phyloP scores from a whole-genome alignment of 495 filamentous ascomycete species.

The Oidiodendron maius region DNA sequence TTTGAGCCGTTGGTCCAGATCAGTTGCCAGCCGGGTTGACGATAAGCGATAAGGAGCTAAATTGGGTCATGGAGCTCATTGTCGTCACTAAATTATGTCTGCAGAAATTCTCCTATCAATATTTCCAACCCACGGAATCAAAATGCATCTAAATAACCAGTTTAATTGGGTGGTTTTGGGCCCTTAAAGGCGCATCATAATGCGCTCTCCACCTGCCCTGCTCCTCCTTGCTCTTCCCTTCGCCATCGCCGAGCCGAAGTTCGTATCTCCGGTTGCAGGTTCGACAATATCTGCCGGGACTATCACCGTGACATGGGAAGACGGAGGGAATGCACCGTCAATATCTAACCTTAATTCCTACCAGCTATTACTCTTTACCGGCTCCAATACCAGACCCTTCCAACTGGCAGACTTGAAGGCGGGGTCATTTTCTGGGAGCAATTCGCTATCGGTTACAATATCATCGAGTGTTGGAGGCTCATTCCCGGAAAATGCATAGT shows the following conservation, averaged over 20 bases:
- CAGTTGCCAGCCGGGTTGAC: too few species aligned
- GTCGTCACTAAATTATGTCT: not conserved
- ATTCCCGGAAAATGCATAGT: conserved; percentile 55
- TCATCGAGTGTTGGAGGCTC: conserved; percentile 40
- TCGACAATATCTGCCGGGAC: conserved; percentile 39
- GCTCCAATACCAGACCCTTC: conserved; percentile 44
- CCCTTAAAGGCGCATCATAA: too few species aligned
- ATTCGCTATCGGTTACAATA: conserved; percentile 43
- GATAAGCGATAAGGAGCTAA: too few species aligned
- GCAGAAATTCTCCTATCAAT: too few species aligned
- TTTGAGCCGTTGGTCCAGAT: too few species aligned
- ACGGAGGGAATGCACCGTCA: conserved; percentile 42
- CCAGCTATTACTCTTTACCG: conserved; percentile 57
- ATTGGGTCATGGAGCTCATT: too few species aligned
- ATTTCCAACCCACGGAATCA: too few species aligned
- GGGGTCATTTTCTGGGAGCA: conserved; percentile 30
- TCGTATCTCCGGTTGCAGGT: conserved; percentile 46
- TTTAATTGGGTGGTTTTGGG: too few species aligned
- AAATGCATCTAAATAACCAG: too few species aligned
- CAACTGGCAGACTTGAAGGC: conserved; percentile 7
- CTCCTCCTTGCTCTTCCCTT: conserved; percentile 32
- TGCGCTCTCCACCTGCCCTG: conserved; percentile 13
- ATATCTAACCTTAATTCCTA: conserved; percentile 50
- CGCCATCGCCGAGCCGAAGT: conserved; percentile 49
- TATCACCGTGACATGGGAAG: conserved; percentile 53